phyloP scores from a whole-genome alignment of 1,284 basidiomycete genomes.

The Boletus nobilissimus region DNA sequence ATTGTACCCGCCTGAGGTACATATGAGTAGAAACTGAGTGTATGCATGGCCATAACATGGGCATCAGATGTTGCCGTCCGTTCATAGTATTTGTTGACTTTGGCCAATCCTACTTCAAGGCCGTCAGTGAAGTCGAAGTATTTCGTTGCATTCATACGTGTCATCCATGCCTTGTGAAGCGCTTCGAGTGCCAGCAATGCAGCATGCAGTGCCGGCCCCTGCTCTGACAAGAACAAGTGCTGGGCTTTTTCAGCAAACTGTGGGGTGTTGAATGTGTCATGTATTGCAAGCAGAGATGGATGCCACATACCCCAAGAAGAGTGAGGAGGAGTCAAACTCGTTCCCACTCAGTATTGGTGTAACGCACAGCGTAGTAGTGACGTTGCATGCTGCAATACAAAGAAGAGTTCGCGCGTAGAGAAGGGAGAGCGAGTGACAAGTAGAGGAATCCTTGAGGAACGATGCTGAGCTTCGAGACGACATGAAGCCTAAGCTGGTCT shows the following conservation, averaged over 20 bases:
- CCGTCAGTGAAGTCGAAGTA: conserved; percentile 30
- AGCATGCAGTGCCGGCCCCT: conserved; percentile 7
- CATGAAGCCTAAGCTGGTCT: too few species aligned
- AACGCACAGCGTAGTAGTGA: too few species aligned
- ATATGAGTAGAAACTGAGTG: too few species aligned
- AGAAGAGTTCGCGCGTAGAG: too few species aligned
- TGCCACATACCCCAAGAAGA: neutral
- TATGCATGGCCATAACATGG: conserved; percentile 36
- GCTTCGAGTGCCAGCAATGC: conserved; percentile 40
- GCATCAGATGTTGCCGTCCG: conserved; percentile 10
- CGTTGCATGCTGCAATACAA: too few species aligned
- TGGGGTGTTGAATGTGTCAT: neutral
- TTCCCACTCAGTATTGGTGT: neutral
- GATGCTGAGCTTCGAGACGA: too few species aligned
- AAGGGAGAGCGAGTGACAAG: too few species aligned
- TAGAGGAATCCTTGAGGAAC: too few species aligned
- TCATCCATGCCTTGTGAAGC: conserved; percentile 40
- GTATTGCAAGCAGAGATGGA: neutral
- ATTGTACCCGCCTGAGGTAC: too few species aligned
- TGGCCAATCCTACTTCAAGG: conserved; percentile 37
- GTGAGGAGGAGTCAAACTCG: neutral
- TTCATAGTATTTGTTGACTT: conserved; percentile 42
- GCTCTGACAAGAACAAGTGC: conserved; percentile 26
- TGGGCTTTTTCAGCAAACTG: conserved; percentile 33
- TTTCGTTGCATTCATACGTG: conserved; percentile 9